phyloP scores from a whole-genome alignment of 306 rosid genomes.

The cucumber (Cucumis sativus) region Cucumber_9930_V3 NC_026655.2:23197501-23198000 shows the following conservation, averaged over 20 bases:
- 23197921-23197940: conserved; percentile 26
- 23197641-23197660: not conserved
- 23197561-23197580: not conserved
- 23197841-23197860: conserved; percentile 39
- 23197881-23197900: conserved; percentile 43
- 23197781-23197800: not conserved
- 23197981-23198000: not conserved
- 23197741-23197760: not conserved
- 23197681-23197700: conserved; percentile 1
- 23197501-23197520: not conserved
- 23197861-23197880: conserved; percentile 29
- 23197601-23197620: not conserved
- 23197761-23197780: not conserved
- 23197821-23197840: conserved; percentile 39
- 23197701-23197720: not conserved
- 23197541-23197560: conserved; percentile 5
- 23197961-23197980: conserved; percentile 10
- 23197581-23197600: not conserved
- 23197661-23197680: not conserved
- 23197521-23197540: not conserved
- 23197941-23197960: conserved; percentile 23
- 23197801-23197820: conserved; percentile 24
- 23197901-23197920: conserved; percentile 35
- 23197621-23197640: not conserved
- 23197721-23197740: not conserved